Conservation (phyloP, 1,284 basidiomycete species). For the Schizophyllum commune region DNA sequence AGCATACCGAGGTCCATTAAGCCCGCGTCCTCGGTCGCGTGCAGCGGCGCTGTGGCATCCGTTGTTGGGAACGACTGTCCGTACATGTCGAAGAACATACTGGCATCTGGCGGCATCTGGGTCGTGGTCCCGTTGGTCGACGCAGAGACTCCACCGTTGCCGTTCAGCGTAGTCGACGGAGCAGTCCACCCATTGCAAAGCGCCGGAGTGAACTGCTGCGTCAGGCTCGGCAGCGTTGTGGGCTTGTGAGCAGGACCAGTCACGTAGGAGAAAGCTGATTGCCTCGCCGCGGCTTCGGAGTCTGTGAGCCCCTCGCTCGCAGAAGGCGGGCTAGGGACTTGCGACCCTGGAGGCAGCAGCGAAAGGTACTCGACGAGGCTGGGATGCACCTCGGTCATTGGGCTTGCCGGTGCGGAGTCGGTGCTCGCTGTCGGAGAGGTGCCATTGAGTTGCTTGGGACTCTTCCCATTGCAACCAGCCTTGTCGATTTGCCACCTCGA, state of each 20-base stretch:
- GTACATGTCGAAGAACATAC: not conserved
- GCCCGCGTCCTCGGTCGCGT: not conserved
- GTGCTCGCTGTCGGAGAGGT: conserved; percentile 10
- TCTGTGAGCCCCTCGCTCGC: not conserved
- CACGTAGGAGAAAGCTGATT: not conserved
- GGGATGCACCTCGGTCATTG: conserved; percentile 49
- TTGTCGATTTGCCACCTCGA: conserved; percentile 19
- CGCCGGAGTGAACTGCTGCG: not conserved
- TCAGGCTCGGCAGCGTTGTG: not conserved
- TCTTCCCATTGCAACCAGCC: conserved; percentile 12
- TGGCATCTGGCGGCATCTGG: not conserved
- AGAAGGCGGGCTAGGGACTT: conserved; percentile 12
- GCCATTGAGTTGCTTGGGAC: conserved; percentile 18
- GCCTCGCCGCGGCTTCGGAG: not conserved
- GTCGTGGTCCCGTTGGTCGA: not conserved
- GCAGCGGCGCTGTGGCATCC: not conserved
- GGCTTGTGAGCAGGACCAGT: not conserved
- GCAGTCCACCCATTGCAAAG: not conserved
- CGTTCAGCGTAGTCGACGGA: not conserved
- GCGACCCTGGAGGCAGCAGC: conserved; percentile 24
- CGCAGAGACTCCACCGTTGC: not conserved
- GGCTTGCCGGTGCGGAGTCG: conserved; percentile 13
- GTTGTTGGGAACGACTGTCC: not conserved
- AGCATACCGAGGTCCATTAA: conserved; percentile 32
- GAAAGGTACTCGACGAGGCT: conserved; percentile 42